Conservation (phyloP, 2,329 filamentous ascomycete species). For the Zalaria sp. region DNA sequence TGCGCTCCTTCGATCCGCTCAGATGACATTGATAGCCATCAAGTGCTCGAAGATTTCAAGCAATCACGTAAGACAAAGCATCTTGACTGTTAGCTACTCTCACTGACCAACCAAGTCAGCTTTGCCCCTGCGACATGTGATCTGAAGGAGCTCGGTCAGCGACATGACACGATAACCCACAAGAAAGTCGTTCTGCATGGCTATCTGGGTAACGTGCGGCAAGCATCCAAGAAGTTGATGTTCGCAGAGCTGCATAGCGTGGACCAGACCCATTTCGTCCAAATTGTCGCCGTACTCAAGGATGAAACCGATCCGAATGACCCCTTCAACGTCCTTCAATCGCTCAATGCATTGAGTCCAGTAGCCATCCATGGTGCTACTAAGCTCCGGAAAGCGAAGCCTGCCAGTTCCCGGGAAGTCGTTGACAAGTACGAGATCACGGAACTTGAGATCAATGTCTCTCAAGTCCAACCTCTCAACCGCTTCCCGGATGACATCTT, state of each 20-base stretch:
- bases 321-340: conserved; percentile 21
- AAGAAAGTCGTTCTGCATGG: conserved; percentile 47
- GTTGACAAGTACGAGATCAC: conserved; percentile 17
- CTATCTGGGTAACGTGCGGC: conserved; percentile 55
- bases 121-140: conserved; percentile 31
- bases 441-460: conserved; percentile 45
- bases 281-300: conserved; percentile 16
- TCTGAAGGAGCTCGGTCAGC: conserved; percentile 12
- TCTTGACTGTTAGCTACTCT: background rate
- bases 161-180: conserved; percentile 10
- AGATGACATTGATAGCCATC: too few relatives aligned
- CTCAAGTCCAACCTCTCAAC: conserved; percentile 54
- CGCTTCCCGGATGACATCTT: conserved; percentile 62
- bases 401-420: conserved; percentile 9
- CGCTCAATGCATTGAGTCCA: conserved; percentile 36
- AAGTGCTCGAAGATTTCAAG: conserved; percentile 14
- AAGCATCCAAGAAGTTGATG: conserved; percentile 53
- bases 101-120: conserved; percentile 20
- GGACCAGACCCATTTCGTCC: conserved; percentile 21
- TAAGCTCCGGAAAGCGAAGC: conserved; percentile 21
- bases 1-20: too few relatives aligned
- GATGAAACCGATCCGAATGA: conserved; percentile 1
- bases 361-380: conserved; percentile 39
- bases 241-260: conserved; percentile 49
- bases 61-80: background rate